Base-by-base conservation (phyloP, 169 alveolate species). In the Eimeria tenella region DNA sequence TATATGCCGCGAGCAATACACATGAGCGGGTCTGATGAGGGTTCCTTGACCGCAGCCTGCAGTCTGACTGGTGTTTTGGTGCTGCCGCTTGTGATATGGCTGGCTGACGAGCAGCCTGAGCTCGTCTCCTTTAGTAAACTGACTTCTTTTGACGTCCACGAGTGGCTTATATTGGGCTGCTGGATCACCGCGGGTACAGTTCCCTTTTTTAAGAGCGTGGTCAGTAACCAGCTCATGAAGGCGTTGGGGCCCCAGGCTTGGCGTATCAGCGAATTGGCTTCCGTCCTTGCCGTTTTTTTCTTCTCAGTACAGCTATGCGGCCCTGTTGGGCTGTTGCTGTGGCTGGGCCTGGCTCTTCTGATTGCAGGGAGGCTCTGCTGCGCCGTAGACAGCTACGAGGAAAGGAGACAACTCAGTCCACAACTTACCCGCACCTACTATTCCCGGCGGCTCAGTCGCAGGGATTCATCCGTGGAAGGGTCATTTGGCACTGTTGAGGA, bases 81-180 rank as follows among this genome's bases (percentile, higher is more conserved):
- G 62, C 86, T 84, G 71, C 62, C 70, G n/a, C 86, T 79, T 6
- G 17, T 42, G 15, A 70, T 77, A 6, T 62, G 91, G 84, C 50
- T 91, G 42, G 60, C 65, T 1, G 31, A 52, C 6, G 95, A 91
- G 53, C 87, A 74, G 53, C 31, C 60, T 4, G 53, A 52, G 0
- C 6, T 71, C 68, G 23, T 60, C 49, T 56, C 79, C 11, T 52
- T 42, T 5, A 31, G 68, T 19, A 25, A 79, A 49, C 82, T 90
- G 71, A 21, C 25, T 15, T 73, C 94, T 49, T 42, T 60, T 17
- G 77, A 65, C 53, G 19, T 60, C 4, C 81, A 70, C 60, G 62
- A n/a, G 50, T 70, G 93, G 93, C 93, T 86, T n/a, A 82, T 31
- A n/a, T 60, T 93, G 25, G 95, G 93, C 23, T 91, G 94, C 56